phyloP scores from a whole-genome alignment of 441 rosid species.

The Viola pubescens region DNA sequence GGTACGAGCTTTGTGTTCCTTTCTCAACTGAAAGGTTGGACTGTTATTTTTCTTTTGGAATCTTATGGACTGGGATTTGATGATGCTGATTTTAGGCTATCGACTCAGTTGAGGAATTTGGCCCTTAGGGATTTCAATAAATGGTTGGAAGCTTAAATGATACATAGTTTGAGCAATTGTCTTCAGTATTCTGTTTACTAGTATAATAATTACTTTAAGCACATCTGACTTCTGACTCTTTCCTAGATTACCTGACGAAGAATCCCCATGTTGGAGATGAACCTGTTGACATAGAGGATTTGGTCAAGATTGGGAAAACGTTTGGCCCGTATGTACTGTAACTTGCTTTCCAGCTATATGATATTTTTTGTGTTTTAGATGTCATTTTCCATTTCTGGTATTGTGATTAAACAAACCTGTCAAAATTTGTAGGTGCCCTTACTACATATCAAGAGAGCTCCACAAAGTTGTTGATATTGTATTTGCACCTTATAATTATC shows the following conservation, averaged over 20 bases:
- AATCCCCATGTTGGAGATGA: conserved; percentile 81
- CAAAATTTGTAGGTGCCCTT: conserved; percentile 69
- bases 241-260: conserved; percentile 56
- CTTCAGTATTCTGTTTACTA: not conserved
- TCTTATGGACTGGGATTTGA: not conserved
- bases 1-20: too few species aligned
- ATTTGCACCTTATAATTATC: conserved; percentile 89
- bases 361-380: conserved; percentile 1
- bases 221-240: conserved; percentile 18
- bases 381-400: conserved; percentile 10
- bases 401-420: conserved; percentile 17
- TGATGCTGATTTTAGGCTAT: not conserved
- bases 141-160: not conserved
- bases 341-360: conserved; percentile 13
- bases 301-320: conserved; percentile 68
- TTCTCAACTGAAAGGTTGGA: too few species aligned
- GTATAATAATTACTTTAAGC: not conserved
- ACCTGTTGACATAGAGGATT: conserved; percentile 94
- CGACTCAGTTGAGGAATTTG: not conserved
- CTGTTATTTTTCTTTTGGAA: not conserved
- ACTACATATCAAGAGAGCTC: conserved; percentile 75
- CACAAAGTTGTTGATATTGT: conserved; percentile 81
- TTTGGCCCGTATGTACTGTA: conserved; percentile 64
- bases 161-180: conserved; percentile 1
- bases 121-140: conserved; percentile 5